A percentile compares a stretch with the other conserved stretches of the same genome.
Conservation (phyloP, 139 green algal genomes). For the Chlorokybus atmophyticus region DNA sequence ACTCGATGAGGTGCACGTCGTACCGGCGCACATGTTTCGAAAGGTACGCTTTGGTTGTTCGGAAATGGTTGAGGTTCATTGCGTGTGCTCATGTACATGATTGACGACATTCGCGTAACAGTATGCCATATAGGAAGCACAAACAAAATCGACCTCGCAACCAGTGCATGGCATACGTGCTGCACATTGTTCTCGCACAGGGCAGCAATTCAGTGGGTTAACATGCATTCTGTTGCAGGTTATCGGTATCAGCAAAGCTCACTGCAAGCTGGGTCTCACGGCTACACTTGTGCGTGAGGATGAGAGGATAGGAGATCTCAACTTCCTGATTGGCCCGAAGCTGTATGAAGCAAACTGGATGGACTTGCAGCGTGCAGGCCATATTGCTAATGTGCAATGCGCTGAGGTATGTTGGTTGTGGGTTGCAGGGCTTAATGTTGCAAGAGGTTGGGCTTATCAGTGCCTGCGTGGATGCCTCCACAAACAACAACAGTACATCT, state of each 20-base stretch:
- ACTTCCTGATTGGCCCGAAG: conserved; percentile 97
- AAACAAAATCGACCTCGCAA: no score
- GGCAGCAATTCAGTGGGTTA: neutral
- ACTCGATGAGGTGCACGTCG: conserved; percentile 96
- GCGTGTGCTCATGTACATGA: no score
- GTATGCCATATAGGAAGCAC: no score
- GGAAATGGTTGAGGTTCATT: no score
- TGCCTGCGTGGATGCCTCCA: no score
- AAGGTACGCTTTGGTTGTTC: no score
- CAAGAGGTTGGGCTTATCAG: neutral
- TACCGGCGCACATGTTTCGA: conserved; percentile 91
- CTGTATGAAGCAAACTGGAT: conserved; percentile 99
- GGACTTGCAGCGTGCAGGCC: conserved; percentile 82
- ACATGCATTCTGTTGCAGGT: no score
- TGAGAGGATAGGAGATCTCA: conserved; percentile 71
- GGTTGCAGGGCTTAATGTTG: neutral
- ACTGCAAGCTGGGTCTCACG: conserved; percentile 97
- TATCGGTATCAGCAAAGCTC: conserved; percentile 77
- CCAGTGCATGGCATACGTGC: no score
- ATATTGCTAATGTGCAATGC: conserved; percentile 98
- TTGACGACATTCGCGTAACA: no score
- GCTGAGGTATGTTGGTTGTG: conserved; percentile 41
- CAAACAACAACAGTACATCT: no score
- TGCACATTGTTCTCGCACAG: neutral
- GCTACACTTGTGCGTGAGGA: conserved; percentile 95